Evolutionary conservation across 371 early-diverging fungal species (phyloP), one percentile per base, ranked within the genome.

Genomic region (Mucor racemosus): DNA sequence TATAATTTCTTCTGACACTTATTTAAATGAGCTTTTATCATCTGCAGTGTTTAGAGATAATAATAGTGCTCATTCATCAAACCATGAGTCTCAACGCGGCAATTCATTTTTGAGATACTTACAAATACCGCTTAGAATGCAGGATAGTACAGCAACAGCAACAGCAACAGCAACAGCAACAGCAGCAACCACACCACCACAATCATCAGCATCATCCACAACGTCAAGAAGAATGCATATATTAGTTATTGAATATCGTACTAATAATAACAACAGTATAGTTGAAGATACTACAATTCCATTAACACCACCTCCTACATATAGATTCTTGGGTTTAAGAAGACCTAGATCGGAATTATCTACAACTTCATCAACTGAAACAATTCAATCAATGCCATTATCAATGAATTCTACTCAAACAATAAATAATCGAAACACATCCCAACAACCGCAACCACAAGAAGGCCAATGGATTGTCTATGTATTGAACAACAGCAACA

Each of bases 401-500:
- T 55, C 65, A 5, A 67, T 64, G 38, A 50, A 68, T 48, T 62
- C 65, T 11, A 53, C 59, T 33, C 53, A 57, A 40, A 59, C 67
- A 10, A 26, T 26, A 3, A 55, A 36, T 17, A 50, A 34, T 31
- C 41, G 38, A 8, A 41, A 35, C 10, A 9, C 21, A 10, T 3
- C 21, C 21, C 54, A 41, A 44, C 61, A 60, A 54, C 67, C 35
- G 26, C 65, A 53, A 35, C 48, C 50, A 17, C 44, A 60, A 42
- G 66, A 53, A 9, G 75, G 72, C 0, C 80, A 75, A 66, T 81
- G 81, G 81, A 36, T 81, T 3, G 72, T 81, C 38, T 81, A 81
- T 68, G 74, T 78, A 9, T 46, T 76, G 26, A 76, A 76, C 54
- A 73, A 68, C 21, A 54, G 55, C 5, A 48, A 67, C 19, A 19